A percentile compares a stretch with the other conserved stretches of the same genome.
These are phyloP conservation scores for Hypocrella siamensis DNA, from an alignment of 2,329 filamentous ascomycete species.

Conservation along the genomic window DNA sequence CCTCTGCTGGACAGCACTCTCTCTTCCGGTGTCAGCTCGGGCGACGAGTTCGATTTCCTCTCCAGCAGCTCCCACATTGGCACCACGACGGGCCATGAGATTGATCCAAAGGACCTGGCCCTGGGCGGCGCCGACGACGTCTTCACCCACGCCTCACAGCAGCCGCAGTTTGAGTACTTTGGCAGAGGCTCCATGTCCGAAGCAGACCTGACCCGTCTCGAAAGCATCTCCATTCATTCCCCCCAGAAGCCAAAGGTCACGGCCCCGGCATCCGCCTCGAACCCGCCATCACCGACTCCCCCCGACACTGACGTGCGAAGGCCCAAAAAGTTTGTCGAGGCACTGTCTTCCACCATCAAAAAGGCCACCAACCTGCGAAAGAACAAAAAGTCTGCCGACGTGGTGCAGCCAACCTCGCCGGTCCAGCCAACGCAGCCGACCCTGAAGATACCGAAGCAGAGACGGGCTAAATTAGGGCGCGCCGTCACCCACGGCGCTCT, in stretches of 20 bases:
- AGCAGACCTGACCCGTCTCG: constrained; percentile 28
- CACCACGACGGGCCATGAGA: constrained; percentile 11
- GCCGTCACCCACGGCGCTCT: constrained; percentile 6
- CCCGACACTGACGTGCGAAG: constrained; percentile 15
- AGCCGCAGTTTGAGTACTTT: constrained; percentile 9
- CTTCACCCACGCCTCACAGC: constrained; percentile 3
- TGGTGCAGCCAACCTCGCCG: background rate
- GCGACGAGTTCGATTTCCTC: constrained; percentile 20
- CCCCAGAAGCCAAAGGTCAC: constrained; percentile 13
- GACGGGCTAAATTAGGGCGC: constrained; percentile 10
- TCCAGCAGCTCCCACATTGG: constrained; percentile 17
- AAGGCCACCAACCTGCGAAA: constrained; percentile 21
- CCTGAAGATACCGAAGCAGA: constrained; percentile 17
- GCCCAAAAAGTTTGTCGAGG: constrained; percentile 24
- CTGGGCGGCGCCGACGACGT: constrained; percentile 6
- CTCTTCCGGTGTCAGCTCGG: constrained; percentile 19
- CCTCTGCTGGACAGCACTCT: constrained; percentile 11
- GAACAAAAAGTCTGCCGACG: constrained; percentile 10
- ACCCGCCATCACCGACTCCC: constrained; percentile 17
- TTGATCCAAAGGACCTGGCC: constrained; percentile 14
- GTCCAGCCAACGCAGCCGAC: constrained; percentile 2
- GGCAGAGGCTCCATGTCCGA: constrained; percentile 27
- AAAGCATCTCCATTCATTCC: constrained; percentile 29
- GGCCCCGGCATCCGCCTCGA: constrained; percentile 10
- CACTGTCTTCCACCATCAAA: constrained; percentile 23